Percentiles rank a stretch among this genome's conserved stretches.
phyloP scores from a whole-genome alignment of 352 stramenopile genomes.

The Pythium dissimile region DNA sequence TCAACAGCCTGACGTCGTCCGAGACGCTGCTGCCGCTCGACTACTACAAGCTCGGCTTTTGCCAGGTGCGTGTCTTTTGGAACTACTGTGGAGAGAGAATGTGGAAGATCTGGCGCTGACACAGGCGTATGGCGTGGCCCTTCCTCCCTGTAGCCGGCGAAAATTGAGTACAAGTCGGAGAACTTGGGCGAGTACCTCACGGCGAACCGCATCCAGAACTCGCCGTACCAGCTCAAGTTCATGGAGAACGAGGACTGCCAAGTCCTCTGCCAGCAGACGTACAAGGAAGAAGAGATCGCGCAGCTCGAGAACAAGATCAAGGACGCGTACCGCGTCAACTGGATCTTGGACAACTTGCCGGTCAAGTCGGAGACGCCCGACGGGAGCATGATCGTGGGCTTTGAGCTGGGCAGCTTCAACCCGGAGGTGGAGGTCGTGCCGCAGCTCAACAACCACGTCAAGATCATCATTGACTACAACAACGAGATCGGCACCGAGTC shows the following conservation, averaged over 20 bases:
- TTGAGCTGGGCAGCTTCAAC: slow-evolving; percentile 88
- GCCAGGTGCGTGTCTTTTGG: slow-evolving; percentile 48
- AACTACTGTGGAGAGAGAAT: background rate
- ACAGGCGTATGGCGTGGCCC: background rate
- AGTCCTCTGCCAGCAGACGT: slow-evolving; percentile 74
- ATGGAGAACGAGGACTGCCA: slow-evolving; percentile 67
- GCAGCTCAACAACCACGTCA: slow-evolving; percentile 98
- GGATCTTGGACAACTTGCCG: slow-evolving; percentile 99
- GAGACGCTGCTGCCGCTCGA: slow-evolving; percentile 96
- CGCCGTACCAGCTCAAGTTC: slow-evolving; percentile 94
- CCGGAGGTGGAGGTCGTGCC: slow-evolving; percentile 89
- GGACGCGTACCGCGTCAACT: slow-evolving; percentile 98
- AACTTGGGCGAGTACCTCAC: slow-evolving; percentile 99
- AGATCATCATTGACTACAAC: slow-evolving; percentile 99
- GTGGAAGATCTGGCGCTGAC: background rate
- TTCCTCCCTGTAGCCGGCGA: slow-evolving; percentile 46
- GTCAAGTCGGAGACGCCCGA: slow-evolving; percentile 73
- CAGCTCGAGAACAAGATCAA: slow-evolving; percentile 94
- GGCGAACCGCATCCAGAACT: slow-evolving; percentile 99
- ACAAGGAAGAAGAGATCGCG: slow-evolving; percentile 91
- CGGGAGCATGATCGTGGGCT: slow-evolving; percentile 72
- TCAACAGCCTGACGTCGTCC: slow-evolving; percentile 93
- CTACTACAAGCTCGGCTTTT: slow-evolving; percentile 98
- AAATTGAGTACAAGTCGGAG: slow-evolving; percentile 96
- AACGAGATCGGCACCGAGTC: slow-evolving; percentile 58